Conservation (phyloP, 192 early-diverging fungal species). For the Coemansia sp. region DNA sequence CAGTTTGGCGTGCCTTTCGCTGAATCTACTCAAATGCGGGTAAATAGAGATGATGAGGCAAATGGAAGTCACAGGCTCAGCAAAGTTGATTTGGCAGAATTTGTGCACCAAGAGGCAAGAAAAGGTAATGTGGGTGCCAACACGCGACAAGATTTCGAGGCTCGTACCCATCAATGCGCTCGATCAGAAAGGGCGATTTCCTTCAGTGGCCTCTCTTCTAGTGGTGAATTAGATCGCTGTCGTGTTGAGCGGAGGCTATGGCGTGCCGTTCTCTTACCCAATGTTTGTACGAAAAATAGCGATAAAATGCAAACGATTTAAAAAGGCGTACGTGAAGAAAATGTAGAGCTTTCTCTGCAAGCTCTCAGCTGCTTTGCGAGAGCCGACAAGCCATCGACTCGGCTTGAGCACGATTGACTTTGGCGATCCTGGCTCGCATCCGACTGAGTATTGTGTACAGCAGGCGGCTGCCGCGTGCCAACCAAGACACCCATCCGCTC, state of each 20-base stretch:
- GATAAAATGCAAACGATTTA: not conserved
- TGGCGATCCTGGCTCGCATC: not conserved
- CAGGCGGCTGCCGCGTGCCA: not conserved
- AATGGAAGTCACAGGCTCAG: not conserved
- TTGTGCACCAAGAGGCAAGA: not conserved
- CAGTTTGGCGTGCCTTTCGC: not conserved
- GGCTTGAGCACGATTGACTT: not conserved
- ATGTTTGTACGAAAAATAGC: not conserved
- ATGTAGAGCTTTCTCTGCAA: not conserved
- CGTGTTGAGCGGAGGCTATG: not conserved
- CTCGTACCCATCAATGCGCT: conserved; percentile 22
- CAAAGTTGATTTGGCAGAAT: not conserved
- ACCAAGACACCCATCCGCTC: not conserved
- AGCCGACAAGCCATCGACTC: not conserved
- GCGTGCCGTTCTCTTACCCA: conserved; percentile 3
- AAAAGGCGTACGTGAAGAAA: not conserved
- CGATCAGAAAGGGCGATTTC: not conserved
- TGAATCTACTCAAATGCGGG: not conserved
- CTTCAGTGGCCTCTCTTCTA: not conserved
- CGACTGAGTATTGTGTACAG: not conserved
- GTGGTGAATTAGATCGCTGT: not conserved
- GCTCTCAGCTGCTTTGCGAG: not conserved
- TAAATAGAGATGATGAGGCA: not conserved
- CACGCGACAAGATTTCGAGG: not conserved
- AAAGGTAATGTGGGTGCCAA: not conserved